phyloP scores from a whole-genome alignment of 2,329 filamentous ascomycete species.

The Colletotrichum lini region DNA sequence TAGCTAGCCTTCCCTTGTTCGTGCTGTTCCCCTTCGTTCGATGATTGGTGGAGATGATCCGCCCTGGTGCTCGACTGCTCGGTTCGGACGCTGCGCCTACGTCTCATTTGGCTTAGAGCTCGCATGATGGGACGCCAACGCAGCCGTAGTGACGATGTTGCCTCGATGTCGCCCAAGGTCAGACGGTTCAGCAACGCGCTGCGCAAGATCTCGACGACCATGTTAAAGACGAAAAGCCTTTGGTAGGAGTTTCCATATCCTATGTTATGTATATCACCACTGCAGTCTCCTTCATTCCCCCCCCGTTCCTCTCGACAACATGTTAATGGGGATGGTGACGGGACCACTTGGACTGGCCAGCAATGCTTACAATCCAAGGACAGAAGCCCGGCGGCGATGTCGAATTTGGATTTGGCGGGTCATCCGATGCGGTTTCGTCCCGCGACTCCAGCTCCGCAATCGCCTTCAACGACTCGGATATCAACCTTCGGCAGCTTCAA shows the following conservation, averaged over 20 bases:
- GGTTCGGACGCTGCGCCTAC: constrained; percentile 6
- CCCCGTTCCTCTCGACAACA: background rate
- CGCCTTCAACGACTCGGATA: constrained; percentile 50
- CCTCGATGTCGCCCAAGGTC: constrained; percentile 11
- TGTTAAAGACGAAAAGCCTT: background rate
- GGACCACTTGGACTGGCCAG: background rate
- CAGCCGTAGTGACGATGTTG: constrained; percentile 23
- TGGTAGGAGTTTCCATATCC: background rate
- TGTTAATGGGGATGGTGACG: background rate
- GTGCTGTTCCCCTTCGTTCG: background rate
- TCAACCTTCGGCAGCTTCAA: constrained; percentile 54
- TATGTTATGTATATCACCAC: too few relatives aligned
- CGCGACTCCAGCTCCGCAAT: constrained; percentile 47
- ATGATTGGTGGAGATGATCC: constrained; percentile 7
- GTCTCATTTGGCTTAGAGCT: background rate
- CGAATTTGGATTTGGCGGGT: constrained; percentile 1
- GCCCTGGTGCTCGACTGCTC: background rate
- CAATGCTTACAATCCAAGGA: constrained; percentile 1
- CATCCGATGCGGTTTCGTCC: background rate
- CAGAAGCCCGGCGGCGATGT: constrained; percentile 19
- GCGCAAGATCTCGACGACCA: constrained; percentile 11
- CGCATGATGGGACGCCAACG: constrained; percentile 12
- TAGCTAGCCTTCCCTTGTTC: background rate
- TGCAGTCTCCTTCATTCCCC: too few relatives aligned
- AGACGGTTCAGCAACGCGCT: constrained; percentile 12